Conservation (phyloP, 306 rosid species). For the Acacia crassicarpa region DNA sequence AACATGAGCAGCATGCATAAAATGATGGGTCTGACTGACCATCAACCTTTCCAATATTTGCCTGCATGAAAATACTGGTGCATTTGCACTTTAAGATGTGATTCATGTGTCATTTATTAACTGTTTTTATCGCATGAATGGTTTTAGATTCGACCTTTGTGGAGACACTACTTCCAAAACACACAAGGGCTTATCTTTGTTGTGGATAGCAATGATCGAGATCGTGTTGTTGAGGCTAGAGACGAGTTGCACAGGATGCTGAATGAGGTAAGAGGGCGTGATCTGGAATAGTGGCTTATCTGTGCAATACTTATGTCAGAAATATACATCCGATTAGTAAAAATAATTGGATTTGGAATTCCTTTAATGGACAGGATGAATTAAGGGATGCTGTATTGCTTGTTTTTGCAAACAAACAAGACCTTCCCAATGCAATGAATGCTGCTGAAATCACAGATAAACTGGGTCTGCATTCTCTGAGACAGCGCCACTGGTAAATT, state of each 20-base stretch:
- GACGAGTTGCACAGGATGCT: slow-evolving; percentile 75
- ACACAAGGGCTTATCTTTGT: slow-evolving; percentile 78
- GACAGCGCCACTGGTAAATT: slow-evolving; percentile 67
- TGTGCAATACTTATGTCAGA: not conserved
- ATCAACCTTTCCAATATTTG: not conserved
- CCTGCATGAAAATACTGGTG: not conserved
- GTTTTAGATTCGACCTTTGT: slow-evolving; percentile 56
- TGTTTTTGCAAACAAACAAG: slow-evolving; percentile 76
- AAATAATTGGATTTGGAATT: not conserved
- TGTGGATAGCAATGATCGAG: slow-evolving; percentile 73
- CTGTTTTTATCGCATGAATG: not conserved
- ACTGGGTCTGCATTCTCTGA: slow-evolving; percentile 66
- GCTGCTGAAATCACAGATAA: slow-evolving; percentile 71
- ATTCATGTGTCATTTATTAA: not conserved
- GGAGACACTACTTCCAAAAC: slow-evolving; percentile 80
- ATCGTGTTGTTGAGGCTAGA: slow-evolving; percentile 73
- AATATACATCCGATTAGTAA: not conserved
- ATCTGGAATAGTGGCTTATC: not conserved
- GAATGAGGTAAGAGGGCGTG: slow-evolving; percentile 51
- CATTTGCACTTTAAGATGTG: not conserved
- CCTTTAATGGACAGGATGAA: slow-evolving; percentile 49
- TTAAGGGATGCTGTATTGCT: slow-evolving; percentile 69
- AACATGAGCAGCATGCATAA: not conserved
- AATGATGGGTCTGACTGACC: not conserved
- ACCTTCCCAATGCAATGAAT: slow-evolving; percentile 77